Percentiles rank a stretch among this genome's conserved stretches.
Conservation (phyloP, 805 yeast genomes). For the Candida insectalens region DNA sequence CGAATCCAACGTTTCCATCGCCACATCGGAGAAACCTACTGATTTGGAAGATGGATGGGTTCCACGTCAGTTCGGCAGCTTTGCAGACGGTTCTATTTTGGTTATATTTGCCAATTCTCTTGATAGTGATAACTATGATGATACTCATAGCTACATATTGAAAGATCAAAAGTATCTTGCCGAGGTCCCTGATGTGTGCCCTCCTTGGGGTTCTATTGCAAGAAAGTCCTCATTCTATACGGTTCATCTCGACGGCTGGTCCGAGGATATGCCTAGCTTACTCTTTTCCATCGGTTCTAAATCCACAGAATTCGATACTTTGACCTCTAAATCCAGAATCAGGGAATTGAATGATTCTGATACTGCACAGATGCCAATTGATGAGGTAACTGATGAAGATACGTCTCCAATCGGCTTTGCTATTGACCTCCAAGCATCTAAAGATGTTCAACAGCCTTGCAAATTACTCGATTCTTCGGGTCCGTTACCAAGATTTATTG, state of each 20-base stretch:
- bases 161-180: conserved; percentile 13
- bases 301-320: conserved; percentile 51
- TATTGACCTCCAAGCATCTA: conserved; percentile 42
- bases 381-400: conserved; percentile 55
- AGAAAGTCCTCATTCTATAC: conserved; percentile 39
- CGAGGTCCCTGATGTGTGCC: conserved; percentile 22
- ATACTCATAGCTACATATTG: conserved; percentile 1
- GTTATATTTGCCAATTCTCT: conserved; percentile 8
- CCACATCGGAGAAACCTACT: no score
- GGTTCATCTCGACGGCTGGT: conserved; percentile 31
- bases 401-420: conserved; percentile 64
- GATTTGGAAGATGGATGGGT: conserved; percentile 1
- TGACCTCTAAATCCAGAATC: conserved; percentile 28
- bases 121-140: conserved; percentile 8
- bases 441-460: conserved; percentile 41
- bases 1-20: background rate
- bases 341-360: conserved; percentile 57
- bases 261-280: conserved; percentile 22
- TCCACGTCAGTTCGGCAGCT: conserved; percentile 6
- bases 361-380: conserved; percentile 66
- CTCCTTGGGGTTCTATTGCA: conserved; percentile 40
- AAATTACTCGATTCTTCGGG: conserved; percentile 45
- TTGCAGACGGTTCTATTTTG: conserved; percentile 5
- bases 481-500: conserved; percentile 59
- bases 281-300: conserved; percentile 49